These are phyloP conservation scores for Ceratobasidium sp. DNA, from an alignment of 1,284 basidiomycete genomes.

Conservation along the genomic window DNA sequence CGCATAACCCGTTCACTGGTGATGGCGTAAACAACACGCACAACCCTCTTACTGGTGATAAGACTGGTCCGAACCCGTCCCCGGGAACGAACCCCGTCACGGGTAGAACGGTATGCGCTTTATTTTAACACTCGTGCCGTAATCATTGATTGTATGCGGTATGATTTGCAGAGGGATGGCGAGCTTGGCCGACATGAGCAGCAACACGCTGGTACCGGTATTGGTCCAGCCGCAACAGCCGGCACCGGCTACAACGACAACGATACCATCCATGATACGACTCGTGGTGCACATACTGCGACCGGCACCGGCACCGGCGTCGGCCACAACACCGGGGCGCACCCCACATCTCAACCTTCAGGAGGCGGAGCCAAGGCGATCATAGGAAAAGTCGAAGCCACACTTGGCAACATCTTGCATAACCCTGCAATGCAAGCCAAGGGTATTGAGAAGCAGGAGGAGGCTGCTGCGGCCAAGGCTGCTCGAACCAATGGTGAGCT, in stretches of 20 bases:
- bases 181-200: slow-evolving; percentile 25
- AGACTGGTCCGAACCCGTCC: slow-evolving; percentile 27
- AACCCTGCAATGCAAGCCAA: slow-evolving; percentile 32
- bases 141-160: too few species aligned
- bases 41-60: slow-evolving; percentile 29
- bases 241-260: slow-evolving; percentile 2
- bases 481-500: slow-evolving; percentile 6
- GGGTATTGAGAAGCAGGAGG: slow-evolving; percentile 31
- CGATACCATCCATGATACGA: slow-evolving; percentile 9
- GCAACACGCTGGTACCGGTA: not conserved
- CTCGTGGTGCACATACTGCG: not conserved
- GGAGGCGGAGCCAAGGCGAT: slow-evolving; percentile 25
- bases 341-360: slow-evolving; percentile 12
- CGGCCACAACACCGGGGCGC: not conserved
- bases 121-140: too few species aligned
- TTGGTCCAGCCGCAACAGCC: not conserved
- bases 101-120: slow-evolving; percentile 3
- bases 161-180: slow-evolving; percentile 8
- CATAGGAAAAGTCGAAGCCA: slow-evolving; percentile 25
- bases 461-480: slow-evolving; percentile 14
- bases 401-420: slow-evolving; percentile 17
- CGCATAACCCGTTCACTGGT: slow-evolving; percentile 30
- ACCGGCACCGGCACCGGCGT: not conserved
- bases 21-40: slow-evolving; percentile 21
- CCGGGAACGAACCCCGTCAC: slow-evolving; percentile 33